A percentile compares a stretch with the other conserved stretches of the same genome.
Evolutionary conservation across 192 early-diverging fungal genomes (phyloP).

Genomic region (Rhizophagus clarus): DNA sequence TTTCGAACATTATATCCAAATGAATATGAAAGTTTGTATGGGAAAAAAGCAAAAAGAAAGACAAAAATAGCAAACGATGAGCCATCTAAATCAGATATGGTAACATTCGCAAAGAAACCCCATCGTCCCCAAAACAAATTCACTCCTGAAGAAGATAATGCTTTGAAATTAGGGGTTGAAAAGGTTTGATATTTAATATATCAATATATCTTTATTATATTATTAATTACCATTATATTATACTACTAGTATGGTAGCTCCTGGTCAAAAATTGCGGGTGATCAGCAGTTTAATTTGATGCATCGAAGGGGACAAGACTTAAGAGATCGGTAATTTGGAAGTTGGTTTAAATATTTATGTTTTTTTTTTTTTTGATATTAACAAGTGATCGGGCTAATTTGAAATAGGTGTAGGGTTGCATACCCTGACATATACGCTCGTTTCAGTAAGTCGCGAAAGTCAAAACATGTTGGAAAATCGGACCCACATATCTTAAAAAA

Average conservation of each 20-base stretch:
- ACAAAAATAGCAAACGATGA: background rate
- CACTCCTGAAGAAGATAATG: background rate
- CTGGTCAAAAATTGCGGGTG: background rate
- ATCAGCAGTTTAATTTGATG: background rate
- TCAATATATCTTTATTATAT: background rate
- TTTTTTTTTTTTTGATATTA: background rate
- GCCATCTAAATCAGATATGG: background rate
- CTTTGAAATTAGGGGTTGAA: background rate
- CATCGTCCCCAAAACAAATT: background rate
- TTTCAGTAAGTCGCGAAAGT: background rate
- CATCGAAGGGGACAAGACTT: background rate
- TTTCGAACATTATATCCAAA: background rate
- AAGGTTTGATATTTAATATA: background rate
- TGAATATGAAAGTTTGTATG: background rate
- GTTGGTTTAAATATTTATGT: background rate
- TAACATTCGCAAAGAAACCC: background rate
- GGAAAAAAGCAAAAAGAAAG: background rate
- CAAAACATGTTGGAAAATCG: background rate
- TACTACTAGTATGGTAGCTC: background rate
- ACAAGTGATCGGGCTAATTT: background rate
- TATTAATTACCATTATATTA: too few relatives aligned
- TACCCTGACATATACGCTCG: background rate
- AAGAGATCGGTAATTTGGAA: background rate
- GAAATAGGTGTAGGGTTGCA: background rate
- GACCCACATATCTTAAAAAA: background rate